phyloP scores from a whole-genome alignment of 1,284 basidiomycete genomes.

The Hemileccinum hortonii region DNA sequence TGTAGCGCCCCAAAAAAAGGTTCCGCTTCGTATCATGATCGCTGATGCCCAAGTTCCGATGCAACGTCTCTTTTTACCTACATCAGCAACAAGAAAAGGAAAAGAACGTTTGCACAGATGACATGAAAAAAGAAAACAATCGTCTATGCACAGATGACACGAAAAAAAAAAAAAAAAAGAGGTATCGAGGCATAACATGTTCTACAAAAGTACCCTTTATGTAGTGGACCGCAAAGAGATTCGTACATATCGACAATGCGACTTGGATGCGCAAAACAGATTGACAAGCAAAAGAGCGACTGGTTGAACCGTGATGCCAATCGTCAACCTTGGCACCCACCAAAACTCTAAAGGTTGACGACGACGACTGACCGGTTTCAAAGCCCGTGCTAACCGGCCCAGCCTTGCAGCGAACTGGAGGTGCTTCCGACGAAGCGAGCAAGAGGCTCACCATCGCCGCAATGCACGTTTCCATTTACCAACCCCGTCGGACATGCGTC shows the following conservation, averaged over 20 bases:
- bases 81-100: not conserved
- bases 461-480: slow-evolving; percentile 3
- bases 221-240: slow-evolving; percentile 6
- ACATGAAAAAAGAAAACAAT: not conserved
- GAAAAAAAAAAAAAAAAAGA: not conserved
- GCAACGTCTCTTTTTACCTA: slow-evolving; percentile 1
- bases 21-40: no score
- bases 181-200: slow-evolving; percentile 9
- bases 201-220: slow-evolving; percentile 22
- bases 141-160: slow-evolving; percentile 18
- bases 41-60: no score
- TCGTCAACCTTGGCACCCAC: no score
- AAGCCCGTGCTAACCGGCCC: slow-evolving; percentile 25
- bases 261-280: not conserved
- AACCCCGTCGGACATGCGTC: slow-evolving; percentile 5
- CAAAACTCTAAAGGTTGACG: no score
- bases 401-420: slow-evolving; percentile 32
- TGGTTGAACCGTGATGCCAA: no score
- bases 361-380: not conserved
- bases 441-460: slow-evolving; percentile 5
- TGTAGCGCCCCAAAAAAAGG: not conserved
- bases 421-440: slow-evolving; percentile 19
- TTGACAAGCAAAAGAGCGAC: not conserved
- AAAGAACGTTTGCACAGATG: no score
- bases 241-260: slow-evolving; percentile 9